Evolutionary conservation across 106 monocot species (phyloP), one percentile per base, ranked within the genome.

Genomic region (Agapanthus africanus): DNA sequence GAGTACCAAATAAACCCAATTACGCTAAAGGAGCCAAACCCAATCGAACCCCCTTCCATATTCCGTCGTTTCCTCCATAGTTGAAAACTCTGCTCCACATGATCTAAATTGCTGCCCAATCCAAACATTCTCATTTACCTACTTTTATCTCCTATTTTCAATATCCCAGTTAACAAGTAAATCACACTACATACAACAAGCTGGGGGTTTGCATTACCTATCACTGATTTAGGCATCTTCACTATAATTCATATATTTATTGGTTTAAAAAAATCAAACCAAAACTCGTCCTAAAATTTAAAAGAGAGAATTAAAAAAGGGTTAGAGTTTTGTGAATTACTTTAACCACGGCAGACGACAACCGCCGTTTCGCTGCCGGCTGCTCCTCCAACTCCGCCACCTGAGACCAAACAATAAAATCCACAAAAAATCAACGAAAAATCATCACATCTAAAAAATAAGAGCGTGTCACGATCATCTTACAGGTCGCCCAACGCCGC

Each of bases 261-360:
- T 52, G 56, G 13, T 27, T n/a, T n/a, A n/a, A n/a, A n/a, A 57
- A 62, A 32, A 62, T 13, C 16, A 30, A 59, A 71, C 23, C n/a
- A 59, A 40, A 18, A 54, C 9, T 22, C 35, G 11, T 11, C 13
- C 38, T 26, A n/a, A 0, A 56, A 37, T 31, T 7, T 35, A 69
- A 15, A 65, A 34, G 26, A 54, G 77, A 41, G 4, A 21, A 15
- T 26, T 5, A 57, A 31, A 10, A 9, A 52, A 57, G 14, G 31
- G 2, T 30, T 57, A 57, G 13, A 1, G 11, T 32, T 42, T 13
- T 0, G 11, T 37, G 52, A 33, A 47, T 33, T 77, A 97, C 91
- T 67, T 86, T 97, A 27, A 97, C 84, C 37, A 97, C 82, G 28
- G 91, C 86, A 0, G 95, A 97, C 46, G 78, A 84, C 22, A 97